Base-by-base conservation (phyloP, 2,329 filamentous ascomycete species). In the Diplodia sapinea region DNA sequence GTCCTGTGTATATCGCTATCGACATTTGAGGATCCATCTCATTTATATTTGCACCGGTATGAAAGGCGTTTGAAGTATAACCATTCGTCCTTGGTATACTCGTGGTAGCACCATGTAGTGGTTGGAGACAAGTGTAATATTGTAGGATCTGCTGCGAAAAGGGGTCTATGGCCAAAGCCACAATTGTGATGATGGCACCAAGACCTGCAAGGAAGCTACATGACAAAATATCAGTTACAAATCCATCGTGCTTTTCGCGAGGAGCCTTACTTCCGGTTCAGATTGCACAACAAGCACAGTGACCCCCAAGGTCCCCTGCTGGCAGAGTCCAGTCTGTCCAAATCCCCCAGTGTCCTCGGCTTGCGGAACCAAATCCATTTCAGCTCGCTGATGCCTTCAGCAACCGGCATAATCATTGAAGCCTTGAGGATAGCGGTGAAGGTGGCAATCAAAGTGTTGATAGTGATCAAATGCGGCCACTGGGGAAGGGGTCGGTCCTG, bases 291-390 rank as follows among this genome's bases (percentile, higher is more conserved):
- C 6, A 65, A n/a, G 17, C 20, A 38, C 8, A 54, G 3, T 20
- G 61, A 65, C 1, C 61, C 61, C 51, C 63, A 65, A 33, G 63
- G 63, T 12, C 63, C 51, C 38, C 63, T 55, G 8, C 50, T 65
- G 13, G 63, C 63, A 3, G 17, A 20, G 17, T 65, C 51, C 26
- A 56, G 56, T 9, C 36, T 23, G 9, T 65, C 63, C 12, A 65
- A 36, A 3, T 65, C 63, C 15, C 20, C 43, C 3, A 65, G 51
- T 36, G 50, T 13, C 11, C 29, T 23, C 5, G 63, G 36, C 20
- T 56, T 29, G 29, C 43, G 47, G n/a, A 65, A 65, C 50, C 52
- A 56, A 12, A 43, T 43, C 63, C 63, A 65, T 49, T 65, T 65
- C 15, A 56, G 40, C 38, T 65, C 51, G 38, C 63, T 65, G 13